phyloP scores from a whole-genome alignment of 371 early-diverging fungal species.

The Thermomucor indicae-seudaticae region DNA sequence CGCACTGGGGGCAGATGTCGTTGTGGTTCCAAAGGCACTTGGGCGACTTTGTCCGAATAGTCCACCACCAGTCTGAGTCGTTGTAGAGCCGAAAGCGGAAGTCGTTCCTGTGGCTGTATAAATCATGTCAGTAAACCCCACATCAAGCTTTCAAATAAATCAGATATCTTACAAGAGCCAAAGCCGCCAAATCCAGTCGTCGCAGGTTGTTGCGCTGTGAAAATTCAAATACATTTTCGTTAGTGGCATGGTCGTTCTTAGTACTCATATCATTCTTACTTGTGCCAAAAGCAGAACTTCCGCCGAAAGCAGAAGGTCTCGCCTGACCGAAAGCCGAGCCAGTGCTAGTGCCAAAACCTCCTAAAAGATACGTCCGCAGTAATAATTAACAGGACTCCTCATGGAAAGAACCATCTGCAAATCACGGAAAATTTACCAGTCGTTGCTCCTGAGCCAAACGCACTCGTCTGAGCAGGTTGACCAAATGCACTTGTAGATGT shows the following conservation, averaged over 20 bases:
- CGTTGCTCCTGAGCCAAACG: conserved; percentile 31
- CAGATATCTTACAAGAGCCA: conserved; percentile 12
- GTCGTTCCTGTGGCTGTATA: conserved; percentile 9
- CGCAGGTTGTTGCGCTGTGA: not conserved
- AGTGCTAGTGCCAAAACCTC: conserved; percentile 32
- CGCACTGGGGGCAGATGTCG: conserved; percentile 17
- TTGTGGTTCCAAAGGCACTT: conserved; percentile 19
- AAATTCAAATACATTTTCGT: too few species aligned
- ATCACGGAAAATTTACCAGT: conserved; percentile 19
- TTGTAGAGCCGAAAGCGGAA: conserved; percentile 43
- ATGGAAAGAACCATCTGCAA: not conserved
- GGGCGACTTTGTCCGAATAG: conserved; percentile 37
- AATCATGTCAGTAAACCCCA: not conserved
- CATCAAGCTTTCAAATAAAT: conserved; percentile 2
- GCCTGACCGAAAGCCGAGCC: conserved; percentile 50
- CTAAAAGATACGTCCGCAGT: conserved; percentile 3
- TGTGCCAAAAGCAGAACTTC: conserved; percentile 31
- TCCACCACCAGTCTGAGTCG: conserved; percentile 43
- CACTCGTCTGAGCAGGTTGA: conserved; percentile 37
- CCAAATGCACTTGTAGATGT: conserved; percentile 46
- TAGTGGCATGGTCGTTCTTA: too few species aligned
- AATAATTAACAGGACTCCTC: too few species aligned
- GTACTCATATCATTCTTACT: too few species aligned
- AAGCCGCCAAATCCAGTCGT: conserved; percentile 8
- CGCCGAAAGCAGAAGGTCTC: conserved; percentile 33